Evolutionary conservation across 2,329 filamentous ascomycete species (phyloP), one percentile per base, ranked within the genome.

Genomic region (Pyricularia pennisetigena): DNA sequence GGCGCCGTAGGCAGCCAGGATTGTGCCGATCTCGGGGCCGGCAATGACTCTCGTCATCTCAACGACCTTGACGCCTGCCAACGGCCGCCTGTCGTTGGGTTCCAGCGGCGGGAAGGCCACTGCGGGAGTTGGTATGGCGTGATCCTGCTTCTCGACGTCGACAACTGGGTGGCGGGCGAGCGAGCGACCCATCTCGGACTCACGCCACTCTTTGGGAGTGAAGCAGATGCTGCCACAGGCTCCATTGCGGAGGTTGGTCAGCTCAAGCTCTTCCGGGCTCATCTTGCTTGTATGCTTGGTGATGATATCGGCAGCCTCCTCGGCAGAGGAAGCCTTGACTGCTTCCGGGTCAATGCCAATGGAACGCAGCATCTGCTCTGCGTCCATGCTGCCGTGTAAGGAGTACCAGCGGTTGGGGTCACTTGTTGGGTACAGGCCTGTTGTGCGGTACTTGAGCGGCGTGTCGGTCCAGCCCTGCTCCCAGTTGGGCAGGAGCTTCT

Each of bases 61-160:
- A 10, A 86, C 74, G 1, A 87, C 80, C 67, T 80, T 82, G 69
- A 83, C 73, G 0, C 82, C 83, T 74, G 82, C 69, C 80, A 87
- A 72, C 0, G 76, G 81, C 3, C 79, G 71, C 63, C 71, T 71
- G 67, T 79, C 76, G 41, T 28, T 66, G 7, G 72, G 72, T 35
- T 61, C 4, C 23, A 61, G n/a, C n/a, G 74, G 70, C 0, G 77
- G 73, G 30, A 79, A 77, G 49, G 76, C 74, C 5, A 76, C 69
- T 0, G 76, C 70, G 0, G 77, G 4, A 76, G 68, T 61, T 14
- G 57, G 57, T 9, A 61, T 23, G 23, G 23, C 57, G n/a, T 61
- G 16, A 73, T 69, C 3, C 76, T 75, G 67, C 81, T 78, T 7
- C 74, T 35, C 3, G 35, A 71, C 66, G 79, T 82, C 82, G 70